Base-by-base conservation (phyloP, 176 grass and related monocot species). In the Bolboschoenus planiculmis region DNA sequence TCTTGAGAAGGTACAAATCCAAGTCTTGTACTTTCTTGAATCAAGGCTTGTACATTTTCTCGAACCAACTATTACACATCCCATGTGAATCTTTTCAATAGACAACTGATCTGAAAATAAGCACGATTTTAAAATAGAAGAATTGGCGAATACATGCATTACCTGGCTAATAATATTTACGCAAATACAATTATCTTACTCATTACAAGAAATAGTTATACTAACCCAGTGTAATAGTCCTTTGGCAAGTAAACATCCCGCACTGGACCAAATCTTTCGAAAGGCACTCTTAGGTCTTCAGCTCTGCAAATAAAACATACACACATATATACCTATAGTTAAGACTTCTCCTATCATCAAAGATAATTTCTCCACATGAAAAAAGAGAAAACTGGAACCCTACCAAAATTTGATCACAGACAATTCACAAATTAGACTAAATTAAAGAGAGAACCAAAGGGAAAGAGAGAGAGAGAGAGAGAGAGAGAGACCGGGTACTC, bases 211-310 rank as follows among this genome's bases (percentile, higher is more conserved):
- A 60, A 50, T n/a, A 72, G 55, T 31, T 33, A 84, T 9, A 65
- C 90, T 75, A 83, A 97, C 93, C 93, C 93, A 39, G 65, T 88
- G 75, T 93, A 97, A 86, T 93, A 97, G 56, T 97, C 91, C 83
- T 91, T 97, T 31, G 93, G 93, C 79, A 97, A 75, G 86, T 97
- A 97, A 85, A 97, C 91, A 93, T 97, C 93, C 74, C 91, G 83
- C 13, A 97, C 93, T 60, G 93, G 93, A 42, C 93, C 93, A 91
- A 97, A 97, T 83, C 93, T 93, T 91, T 97, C 93, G 71, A 97
- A 97, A 84, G 88, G 85, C 83, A 82, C 87, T 85, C 93, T 89
- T 79, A 97, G 79, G 46, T 97, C 93, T n/a, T 97, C 93, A 0
- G 62, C 44, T 60, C 93, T 97, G 63, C 80, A 78, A 36, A 72